Evolutionary conservation across 345 rosid genomes (phyloP), one percentile per base, ranked within the genome.

Genomic region (Eucalyptus microcorys): DNA sequence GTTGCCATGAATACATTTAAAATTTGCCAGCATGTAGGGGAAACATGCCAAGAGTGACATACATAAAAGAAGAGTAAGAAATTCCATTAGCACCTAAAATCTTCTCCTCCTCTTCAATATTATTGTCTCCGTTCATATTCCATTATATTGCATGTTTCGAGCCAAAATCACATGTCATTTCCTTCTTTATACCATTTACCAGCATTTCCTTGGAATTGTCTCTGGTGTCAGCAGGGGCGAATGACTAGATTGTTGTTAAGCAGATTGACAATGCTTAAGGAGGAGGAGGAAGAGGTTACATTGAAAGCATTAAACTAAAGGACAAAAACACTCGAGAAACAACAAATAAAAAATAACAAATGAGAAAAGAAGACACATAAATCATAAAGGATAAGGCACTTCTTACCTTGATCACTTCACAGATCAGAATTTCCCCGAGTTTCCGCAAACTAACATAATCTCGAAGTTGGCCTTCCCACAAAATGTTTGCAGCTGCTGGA

Each of bases 391-490:
- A 45, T 17, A 49, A 42, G 12, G 48, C 48, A 53, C 24, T 34
- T 42, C 92, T 71, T 93, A 97, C 99, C 99, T 95, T 97, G 66
- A 96, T 93, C 90, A 97, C 98, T 95, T 94, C 95, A 92, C 97
- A 94, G 89, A 98, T 98, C 86, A 96, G 81, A 88, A 97, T 93
- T 93, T 96, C 99, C 98, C 95, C 92, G 84, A 97, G 93, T 81
- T 93, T 97, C 92, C 96, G 93, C 83, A 96, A 86, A 88, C 95
- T 93, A 71, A 97, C 95, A 87, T 97, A 97, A 92, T 97, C 99
- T 79, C 99, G 97, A 19, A 97, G 97, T 92, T 97, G 99, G 53
- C 99, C 99, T 90, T 94, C 94, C 89, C 99, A 95, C 90, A 97
- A 93, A 83, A 97, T 95, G 94, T 97, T 98, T 3, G 98, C 94